Conservation (phyloP, 2,329 filamentous ascomycete species). For the Ophiosphaerella narmari region DNA sequence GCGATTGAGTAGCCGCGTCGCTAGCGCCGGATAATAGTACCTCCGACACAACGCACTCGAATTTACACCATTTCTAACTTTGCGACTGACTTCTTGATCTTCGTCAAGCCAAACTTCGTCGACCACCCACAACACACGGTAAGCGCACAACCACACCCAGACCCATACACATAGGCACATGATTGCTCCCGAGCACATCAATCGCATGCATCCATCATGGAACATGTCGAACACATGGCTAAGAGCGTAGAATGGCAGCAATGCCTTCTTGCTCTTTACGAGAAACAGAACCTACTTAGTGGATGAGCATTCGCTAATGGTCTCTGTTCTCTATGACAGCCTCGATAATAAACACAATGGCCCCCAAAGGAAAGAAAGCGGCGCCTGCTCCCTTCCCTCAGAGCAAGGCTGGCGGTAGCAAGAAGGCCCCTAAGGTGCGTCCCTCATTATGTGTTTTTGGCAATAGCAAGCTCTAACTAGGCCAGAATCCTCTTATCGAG, state of each 20-base stretch:
- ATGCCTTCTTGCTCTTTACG: constrained; percentile 45
- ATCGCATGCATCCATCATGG: constrained; percentile 37
- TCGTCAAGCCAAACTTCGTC: constrained; percentile 39
- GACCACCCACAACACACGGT: constrained; percentile 44
- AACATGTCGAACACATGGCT: constrained; percentile 45
- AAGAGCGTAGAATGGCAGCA: constrained; percentile 43
- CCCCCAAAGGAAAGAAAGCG: constrained; percentile 96
- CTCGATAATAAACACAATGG: constrained; percentile 61
- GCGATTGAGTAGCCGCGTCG: constrained; percentile 3
- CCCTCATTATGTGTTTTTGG: background rate
- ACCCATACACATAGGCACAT: background rate
- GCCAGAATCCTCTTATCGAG: constrained; percentile 98
- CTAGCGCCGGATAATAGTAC: constrained; percentile 21
- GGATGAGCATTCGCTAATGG: constrained; percentile 84
- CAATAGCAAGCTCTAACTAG: constrained; percentile 23
- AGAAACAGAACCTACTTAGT: constrained; percentile 60
- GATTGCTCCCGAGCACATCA: constrained; percentile 38
- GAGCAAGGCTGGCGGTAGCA: constrained; percentile 76
- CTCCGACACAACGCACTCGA: constrained; percentile 18
- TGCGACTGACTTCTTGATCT: constrained; percentile 16
- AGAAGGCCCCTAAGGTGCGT: constrained; percentile 97
- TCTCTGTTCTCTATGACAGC: constrained; percentile 99
- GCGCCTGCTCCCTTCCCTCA: constrained; percentile 75
- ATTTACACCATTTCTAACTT: constrained; percentile 23
- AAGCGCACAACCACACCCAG: constrained; percentile 38